Evolutionary conservation across 495 filamentous ascomycete species (phyloP).

Genomic region (Aspergillus steynii): DNA sequence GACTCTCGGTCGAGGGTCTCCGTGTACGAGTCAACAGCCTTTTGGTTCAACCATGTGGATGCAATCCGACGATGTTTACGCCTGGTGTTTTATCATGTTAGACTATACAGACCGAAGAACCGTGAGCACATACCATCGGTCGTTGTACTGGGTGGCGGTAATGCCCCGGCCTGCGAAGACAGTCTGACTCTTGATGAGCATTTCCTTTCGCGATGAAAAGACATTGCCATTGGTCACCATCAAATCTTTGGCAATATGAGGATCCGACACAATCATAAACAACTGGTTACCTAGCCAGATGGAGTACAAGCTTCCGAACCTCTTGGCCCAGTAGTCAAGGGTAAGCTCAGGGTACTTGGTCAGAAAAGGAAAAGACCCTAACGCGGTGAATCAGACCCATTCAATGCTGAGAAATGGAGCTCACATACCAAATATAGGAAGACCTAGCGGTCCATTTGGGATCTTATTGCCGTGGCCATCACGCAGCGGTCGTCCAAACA

Average conservation of each 20-base stretch:
- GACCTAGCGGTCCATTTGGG: not conserved
- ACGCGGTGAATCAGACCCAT: too few relatives aligned
- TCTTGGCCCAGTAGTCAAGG: not conserved
- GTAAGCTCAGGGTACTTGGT: not conserved
- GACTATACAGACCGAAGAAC: not conserved
- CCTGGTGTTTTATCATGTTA: not conserved
- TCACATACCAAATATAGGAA: not conserved
- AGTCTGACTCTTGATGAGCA: not conserved
- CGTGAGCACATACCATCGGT: not conserved
- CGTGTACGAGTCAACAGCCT: not conserved
- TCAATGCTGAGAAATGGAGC: not conserved
- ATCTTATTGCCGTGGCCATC: not conserved
- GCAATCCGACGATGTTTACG: slow-evolving; percentile 1
- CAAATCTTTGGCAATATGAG: not conserved
- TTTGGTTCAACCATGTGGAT: not conserved
- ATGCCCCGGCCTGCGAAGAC: not conserved
- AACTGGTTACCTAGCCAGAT: not conserved
- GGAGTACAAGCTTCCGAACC: not conserved
- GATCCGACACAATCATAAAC: not conserved
- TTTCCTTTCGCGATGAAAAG: not conserved
- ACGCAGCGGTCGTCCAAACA: not conserved
- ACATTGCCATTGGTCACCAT: not conserved
- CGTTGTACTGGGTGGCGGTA: not conserved
- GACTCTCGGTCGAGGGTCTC: not conserved
- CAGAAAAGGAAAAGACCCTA: not conserved